Percentiles rank a stretch among this genome's conserved stretches.
These are phyloP conservation scores for Trichosporon faecale DNA, from an alignment of 1,284 basidiomycete genomes.

Conservation along the genomic window DNA sequence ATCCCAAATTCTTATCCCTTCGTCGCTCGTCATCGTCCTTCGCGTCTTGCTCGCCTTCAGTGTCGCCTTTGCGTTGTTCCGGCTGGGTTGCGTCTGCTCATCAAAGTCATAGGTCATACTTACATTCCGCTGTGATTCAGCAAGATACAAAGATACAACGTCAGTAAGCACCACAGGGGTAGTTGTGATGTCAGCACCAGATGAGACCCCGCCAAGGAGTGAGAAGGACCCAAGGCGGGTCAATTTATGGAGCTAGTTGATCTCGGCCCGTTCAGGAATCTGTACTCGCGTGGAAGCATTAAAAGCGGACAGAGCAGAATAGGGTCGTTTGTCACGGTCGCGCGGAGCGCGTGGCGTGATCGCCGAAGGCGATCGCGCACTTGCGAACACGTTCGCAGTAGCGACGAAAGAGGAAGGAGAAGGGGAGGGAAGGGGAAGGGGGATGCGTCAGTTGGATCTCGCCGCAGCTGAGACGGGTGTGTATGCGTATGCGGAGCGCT, in stretches of 20 bases:
- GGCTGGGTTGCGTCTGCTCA: neutral
- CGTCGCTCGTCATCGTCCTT: too few species aligned
- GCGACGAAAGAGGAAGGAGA: neutral
- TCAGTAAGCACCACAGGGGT: neutral
- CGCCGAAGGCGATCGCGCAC: neutral
- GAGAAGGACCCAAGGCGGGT: slow-evolving; percentile 22
- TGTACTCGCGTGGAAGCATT: slow-evolving; percentile 24
- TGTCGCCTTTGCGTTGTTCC: too few species aligned
- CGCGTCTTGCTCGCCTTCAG: too few species aligned
- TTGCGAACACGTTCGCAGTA: neutral
- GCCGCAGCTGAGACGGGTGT: neutral
- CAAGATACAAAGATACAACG: neutral
- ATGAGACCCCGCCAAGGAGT: slow-evolving; percentile 32
- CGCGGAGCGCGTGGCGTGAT: neutral
- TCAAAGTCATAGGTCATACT: neutral
- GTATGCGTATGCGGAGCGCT: neutral
- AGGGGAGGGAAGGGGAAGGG: slow-evolving; percentile 1
- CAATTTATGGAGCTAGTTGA: slow-evolving; percentile 27
- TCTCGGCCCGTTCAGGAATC: slow-evolving; percentile 51
- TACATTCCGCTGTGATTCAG: slow-evolving; percentile 3
- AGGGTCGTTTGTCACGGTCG: slow-evolving; percentile 38
- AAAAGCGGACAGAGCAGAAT: slow-evolving; percentile 29
- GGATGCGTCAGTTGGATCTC: neutral
- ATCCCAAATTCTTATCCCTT: too few species aligned
- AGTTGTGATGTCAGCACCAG: slow-evolving; percentile 22